Evolutionary conservation across 1,284 basidiomycete genomes (phyloP).

Genomic region (Cryptococcus sp.): DNA sequence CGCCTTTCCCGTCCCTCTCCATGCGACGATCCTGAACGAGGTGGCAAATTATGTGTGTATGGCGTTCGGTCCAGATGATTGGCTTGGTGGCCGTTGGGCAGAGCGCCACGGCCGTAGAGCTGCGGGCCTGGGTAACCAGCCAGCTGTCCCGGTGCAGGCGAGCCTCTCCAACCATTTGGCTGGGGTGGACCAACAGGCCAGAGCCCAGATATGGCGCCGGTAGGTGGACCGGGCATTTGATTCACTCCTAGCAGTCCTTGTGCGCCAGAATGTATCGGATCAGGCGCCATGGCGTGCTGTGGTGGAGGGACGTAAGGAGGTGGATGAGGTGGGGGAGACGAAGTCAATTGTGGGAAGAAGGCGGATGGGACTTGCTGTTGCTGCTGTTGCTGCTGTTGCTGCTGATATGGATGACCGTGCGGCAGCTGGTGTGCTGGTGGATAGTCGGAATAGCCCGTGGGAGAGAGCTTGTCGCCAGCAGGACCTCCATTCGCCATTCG

Average conservation of each 20-base stretch:
- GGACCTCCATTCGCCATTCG: conserved; percentile 5
- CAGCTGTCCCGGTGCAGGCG: neutral
- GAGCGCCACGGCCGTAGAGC: conserved; percentile 7
- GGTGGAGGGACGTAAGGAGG: conserved; percentile 48
- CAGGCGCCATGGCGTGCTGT: conserved; percentile 50
- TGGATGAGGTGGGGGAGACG: conserved; percentile 46
- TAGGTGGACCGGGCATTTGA: neutral
- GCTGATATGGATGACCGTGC: conserved; percentile 10
- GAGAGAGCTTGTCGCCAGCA: conserved; percentile 4
- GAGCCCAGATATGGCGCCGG: conserved; percentile 1
- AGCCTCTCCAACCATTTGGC: conserved; percentile 20
- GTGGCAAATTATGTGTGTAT: conserved; percentile 4
- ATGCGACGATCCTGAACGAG: conserved; percentile 16
- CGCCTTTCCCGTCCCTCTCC: conserved; percentile 20
- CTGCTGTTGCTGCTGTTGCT: conserved; percentile 8
- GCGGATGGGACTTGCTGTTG: conserved; percentile 9
- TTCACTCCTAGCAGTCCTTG: conserved; percentile 6
- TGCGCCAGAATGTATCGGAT: conserved; percentile 42
- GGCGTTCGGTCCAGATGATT: conserved; percentile 23
- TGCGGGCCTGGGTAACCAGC: conserved; percentile 1
- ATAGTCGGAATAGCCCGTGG: conserved; percentile 2
- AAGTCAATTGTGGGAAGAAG: conserved; percentile 42
- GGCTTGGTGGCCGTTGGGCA: conserved; percentile 15
- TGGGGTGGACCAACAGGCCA: conserved; percentile 14
- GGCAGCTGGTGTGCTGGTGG: conserved; percentile 9